Conservation (phyloP, 306 rosid species). For the Vigna mungo region DNA sequence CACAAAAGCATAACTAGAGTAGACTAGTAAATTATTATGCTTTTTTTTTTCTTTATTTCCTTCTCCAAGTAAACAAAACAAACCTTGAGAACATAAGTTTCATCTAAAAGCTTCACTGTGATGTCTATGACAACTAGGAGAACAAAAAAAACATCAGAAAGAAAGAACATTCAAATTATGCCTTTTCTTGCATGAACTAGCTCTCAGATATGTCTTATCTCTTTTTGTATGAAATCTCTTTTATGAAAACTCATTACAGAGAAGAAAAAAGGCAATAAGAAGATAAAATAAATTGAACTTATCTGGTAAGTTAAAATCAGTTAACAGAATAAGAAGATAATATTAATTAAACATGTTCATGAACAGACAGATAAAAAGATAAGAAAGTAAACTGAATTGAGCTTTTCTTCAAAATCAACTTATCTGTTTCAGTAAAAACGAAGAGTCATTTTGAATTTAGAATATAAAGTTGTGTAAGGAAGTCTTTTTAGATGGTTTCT, state of each 20-base stretch:
- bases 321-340: neutral
- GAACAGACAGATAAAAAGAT: no score
- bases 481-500: no score
- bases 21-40: neutral
- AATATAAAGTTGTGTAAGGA: no score
- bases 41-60: neutral
- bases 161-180: neutral
- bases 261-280: neutral
- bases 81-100: slow-evolving; percentile 84
- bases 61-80: neutral
- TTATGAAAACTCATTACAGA: neutral
- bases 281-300: neutral
- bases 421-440: neutral
- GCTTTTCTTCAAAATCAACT: no score
- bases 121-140: slow-evolving; percentile 88
- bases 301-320: neutral
- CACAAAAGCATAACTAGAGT: neutral
- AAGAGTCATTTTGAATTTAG: no score
- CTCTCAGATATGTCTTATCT: neutral
- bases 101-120: slow-evolving; percentile 84
- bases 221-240: neutral
- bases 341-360: neutral
- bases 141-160: slow-evolving; percentile 56
- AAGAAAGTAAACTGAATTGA: neutral
- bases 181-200: neutral